phyloP scores from a whole-genome alignment of 148 eudicot species.

The Vaccinium myrtillus region DNA sequence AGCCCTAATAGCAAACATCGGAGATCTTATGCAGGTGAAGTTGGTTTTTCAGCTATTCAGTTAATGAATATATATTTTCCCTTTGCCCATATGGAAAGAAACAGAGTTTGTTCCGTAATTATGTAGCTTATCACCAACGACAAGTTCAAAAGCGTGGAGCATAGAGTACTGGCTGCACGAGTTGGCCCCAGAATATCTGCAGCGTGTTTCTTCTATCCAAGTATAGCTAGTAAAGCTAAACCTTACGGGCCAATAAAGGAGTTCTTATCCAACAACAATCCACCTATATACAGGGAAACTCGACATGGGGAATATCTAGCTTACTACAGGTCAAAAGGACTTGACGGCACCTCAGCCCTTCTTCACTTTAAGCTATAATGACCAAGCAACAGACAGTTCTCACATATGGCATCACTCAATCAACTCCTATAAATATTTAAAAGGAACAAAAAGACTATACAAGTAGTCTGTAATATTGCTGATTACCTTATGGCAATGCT shows the following conservation, averaged over 20 bases:
- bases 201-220: conserved; percentile 73
- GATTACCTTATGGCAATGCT: not conserved
- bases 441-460: not conserved
- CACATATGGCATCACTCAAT: not conserved
- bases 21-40: conserved; percentile 57
- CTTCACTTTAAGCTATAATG: conserved; percentile 47
- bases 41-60: not conserved
- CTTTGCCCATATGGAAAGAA: not conserved
- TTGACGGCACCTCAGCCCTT: conserved; percentile 55
- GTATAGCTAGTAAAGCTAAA: conserved; percentile 31
- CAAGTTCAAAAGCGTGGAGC: conserved; percentile 86
- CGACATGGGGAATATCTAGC: conserved; percentile 42
- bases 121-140: conserved; percentile 73
- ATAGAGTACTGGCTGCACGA: conserved; percentile 53
- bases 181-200: conserved; percentile 71
- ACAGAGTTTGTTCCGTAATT: not conserved
- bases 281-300: conserved; percentile 52
- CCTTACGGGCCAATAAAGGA: conserved; percentile 52
- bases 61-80: not conserved
- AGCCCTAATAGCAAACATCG: conserved; percentile 49
- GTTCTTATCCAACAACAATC: conserved; percentile 39
- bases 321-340: conserved; percentile 53
- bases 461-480: not conserved
- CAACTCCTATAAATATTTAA: not conserved
- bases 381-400: not conserved